A percentile compares a stretch with the other conserved stretches of the same genome.
Conservation (phyloP, 768 basidiomycete species). For the Tylopilus sp. region DNA sequence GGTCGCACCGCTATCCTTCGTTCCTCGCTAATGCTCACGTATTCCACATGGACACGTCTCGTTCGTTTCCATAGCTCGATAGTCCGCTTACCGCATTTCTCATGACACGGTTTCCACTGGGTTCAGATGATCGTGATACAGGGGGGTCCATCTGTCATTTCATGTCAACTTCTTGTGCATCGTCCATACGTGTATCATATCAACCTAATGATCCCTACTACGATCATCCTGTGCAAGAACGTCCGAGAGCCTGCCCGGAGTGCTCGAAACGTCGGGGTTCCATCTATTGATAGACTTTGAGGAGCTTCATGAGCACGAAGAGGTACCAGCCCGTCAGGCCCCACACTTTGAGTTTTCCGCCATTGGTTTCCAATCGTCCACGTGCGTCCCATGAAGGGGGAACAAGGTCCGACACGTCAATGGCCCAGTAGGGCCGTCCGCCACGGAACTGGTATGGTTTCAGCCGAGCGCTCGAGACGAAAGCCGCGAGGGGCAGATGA, state of each 20-base stretch:
- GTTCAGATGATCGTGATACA: conserved; percentile 11
- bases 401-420: conserved; percentile 62
- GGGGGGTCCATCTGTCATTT: conserved; percentile 14
- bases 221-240: neutral
- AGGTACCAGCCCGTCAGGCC: conserved; percentile 85
- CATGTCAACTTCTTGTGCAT: conserved; percentile 16
- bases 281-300: conserved; percentile 44
- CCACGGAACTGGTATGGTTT: conserved; percentile 54
- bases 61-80: conserved; percentile 12
- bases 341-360: conserved; percentile 67
- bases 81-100: conserved; percentile 17
- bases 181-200: conserved; percentile 24
- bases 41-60: conserved; percentile 15
- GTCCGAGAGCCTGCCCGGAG: neutral
- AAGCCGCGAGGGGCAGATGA: conserved; percentile 60
- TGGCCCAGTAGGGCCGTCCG: conserved; percentile 54
- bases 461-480: conserved; percentile 47
- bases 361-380: conserved; percentile 40
- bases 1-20: conserved; percentile 25
- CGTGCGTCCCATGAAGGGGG: conserved; percentile 29
- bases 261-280: neutral
- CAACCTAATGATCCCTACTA: conserved; percentile 12
- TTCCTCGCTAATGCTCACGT: conserved; percentile 28
- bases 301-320: conserved; percentile 52
- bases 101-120: conserved; percentile 11